A percentile compares a stretch with the other conserved stretches of the same genome.
These are phyloP conservation scores for Adansonia digitata DNA, from an alignment of 345 rosid species.

Conservation along the genomic window DNA sequence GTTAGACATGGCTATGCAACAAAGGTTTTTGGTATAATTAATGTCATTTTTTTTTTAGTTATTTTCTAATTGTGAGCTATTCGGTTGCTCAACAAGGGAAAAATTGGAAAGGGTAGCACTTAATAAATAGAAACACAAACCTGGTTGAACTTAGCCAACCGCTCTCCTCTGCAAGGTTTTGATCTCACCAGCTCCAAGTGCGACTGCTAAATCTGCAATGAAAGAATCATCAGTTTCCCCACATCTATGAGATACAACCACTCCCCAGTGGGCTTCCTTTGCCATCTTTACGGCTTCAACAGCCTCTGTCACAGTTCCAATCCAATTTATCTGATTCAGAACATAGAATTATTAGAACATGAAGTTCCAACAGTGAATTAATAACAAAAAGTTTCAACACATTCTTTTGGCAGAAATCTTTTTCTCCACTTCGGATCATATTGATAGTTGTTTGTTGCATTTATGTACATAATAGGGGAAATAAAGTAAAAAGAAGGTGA, in stretches of 20 bases:
- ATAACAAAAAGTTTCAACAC: not conserved
- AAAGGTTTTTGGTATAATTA: not conserved
- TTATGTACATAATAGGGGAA: not conserved
- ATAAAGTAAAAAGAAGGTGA: not conserved
- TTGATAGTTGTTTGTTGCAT: not conserved
- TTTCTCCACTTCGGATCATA: not conserved
- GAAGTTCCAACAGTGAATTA: not conserved
- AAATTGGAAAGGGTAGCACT: not conserved
- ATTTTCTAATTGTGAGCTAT: not conserved
- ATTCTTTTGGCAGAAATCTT: not conserved
- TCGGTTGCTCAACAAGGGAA: not conserved
- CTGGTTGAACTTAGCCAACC: slow-evolving; percentile 92
- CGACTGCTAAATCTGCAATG: slow-evolving; percentile 88
- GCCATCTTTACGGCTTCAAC: slow-evolving; percentile 91
- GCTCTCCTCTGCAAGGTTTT: slow-evolving; percentile 97
- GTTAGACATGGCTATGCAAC: no score
- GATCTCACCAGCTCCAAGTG: slow-evolving; percentile 74
- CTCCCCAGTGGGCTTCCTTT: slow-evolving; percentile 90
- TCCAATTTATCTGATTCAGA: slow-evolving; percentile 70
- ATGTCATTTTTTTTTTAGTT: not conserved
- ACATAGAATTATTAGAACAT: not conserved
- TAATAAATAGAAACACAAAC: slow-evolving; percentile 24
- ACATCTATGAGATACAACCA: slow-evolving; percentile 79
- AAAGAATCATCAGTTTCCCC: slow-evolving; percentile 95
- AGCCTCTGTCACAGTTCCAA: slow-evolving; percentile 95